Evolutionary conservation across 2,329 filamentous ascomycete genomes (phyloP), one percentile per base, ranked within the genome.

Genomic region (Hypoxylon sp.): DNA sequence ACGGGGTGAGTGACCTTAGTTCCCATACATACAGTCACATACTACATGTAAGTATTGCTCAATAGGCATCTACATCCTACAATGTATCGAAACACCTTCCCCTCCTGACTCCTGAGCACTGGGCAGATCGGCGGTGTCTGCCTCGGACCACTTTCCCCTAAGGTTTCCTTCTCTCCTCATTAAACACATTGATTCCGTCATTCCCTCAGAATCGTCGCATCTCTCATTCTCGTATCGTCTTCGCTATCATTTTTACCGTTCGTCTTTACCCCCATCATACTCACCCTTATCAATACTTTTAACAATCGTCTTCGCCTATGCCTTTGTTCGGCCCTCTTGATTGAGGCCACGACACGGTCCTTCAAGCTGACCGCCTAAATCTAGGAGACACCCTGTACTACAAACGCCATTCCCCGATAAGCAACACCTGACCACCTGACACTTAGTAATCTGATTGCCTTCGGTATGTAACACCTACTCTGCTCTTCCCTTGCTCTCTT

Each of bases 361-460:
- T 45, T 10, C 14, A 61, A 60, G 63, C 68, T 71, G 68, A 71
- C 68, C 65, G 68, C 68, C 62, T 68, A 56, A 67, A 63, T 49
- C 59, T 43, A 61, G 59, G 58, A 63, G 57, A 32, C 52, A 51
- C 61, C 38, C 38, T 57, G 63, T 59, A 51, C 49, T 19, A 65
- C 67, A 50, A 63, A 17, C 28, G 36, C 43, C 55, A 17, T 57
- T 49, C 19, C 53, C 43, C 43, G 61, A 70, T 69, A 67, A 68
- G 64, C 49, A 41, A 50, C 50, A 65, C 43, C 55, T 60, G 65
- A 65, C 60, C 69, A 67, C 60, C 61, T 63, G 60, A 66, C 63
- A 55, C 30, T 65, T 65, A 69, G 50, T 65, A 71, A 67, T 65
- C 64, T 57, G 64, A 56, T 63, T 58, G 61, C 46, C 46, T 53